Base-by-base conservation (phyloP, 352 stramenopile genomes). In the Globisporangium orthogonon region DNA sequence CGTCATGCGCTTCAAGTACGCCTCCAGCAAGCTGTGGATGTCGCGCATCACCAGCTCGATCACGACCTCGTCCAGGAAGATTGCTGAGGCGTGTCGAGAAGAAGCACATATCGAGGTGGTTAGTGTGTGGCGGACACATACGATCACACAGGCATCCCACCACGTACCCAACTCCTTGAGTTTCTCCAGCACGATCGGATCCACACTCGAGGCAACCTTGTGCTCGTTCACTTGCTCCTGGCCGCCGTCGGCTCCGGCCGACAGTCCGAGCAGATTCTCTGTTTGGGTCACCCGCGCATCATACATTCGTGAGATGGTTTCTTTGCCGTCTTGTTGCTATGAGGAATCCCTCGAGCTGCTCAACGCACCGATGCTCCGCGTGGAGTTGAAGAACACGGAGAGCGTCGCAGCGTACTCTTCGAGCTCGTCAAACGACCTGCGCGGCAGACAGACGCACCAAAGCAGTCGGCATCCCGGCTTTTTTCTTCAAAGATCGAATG, bases 11-110 rank as follows among this genome's bases (percentile, higher is more conserved):
- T 66, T 71, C 29, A 93, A 51, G 58, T 89, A 93, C 7, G 73
- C 58, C 3, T 89, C 76, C 35, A 93, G 60, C 5, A 93, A 67
- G 35, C 57, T 74, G 43, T 91, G 77, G 35, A 89, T 66, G 45
- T 93, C 83, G 29, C 81, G 76, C 76, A 90, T 86, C 7, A 89
- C 74, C 29, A 93, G 62, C 33, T 91, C 78, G 13, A 86, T 59
- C n/a, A 93, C 75, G 23, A 93, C 73, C 57, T 93, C 83, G 28
- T 93, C 76, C 17, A 93, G 63, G 50, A 91, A 91, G 15, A 86
- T 68, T 7, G 77, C 80, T 90, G 47, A 23, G 15, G 17, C n/a
- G 15, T 4, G 46, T 11, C 43, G 58, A 43, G 28, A 23, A 23
- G 14, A 56, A 33, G n/a, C 15, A 7, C n/a, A 11, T 46, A 23